Evolutionary conservation across 306 rosid species (phyloP).

Genomic region (Vigna angularis): DNA sequence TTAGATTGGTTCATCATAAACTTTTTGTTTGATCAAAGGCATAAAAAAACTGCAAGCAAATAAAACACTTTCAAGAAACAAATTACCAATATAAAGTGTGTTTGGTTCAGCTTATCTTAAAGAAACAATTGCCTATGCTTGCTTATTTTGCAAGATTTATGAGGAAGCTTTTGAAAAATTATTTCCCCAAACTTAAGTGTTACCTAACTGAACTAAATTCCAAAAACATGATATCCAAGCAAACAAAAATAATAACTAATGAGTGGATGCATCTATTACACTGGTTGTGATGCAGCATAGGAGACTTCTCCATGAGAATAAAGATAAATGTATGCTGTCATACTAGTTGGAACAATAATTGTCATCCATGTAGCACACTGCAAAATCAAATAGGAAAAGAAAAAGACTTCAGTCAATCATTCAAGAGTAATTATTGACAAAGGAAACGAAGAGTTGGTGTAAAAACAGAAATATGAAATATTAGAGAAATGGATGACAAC

Average conservation of each 20-base stretch:
- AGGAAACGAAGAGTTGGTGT: neutral
- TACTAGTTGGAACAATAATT: slow-evolving; percentile 89
- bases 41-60: neutral
- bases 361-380: slow-evolving; percentile 99
- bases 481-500: slow-evolving; percentile 28
- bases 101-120: neutral
- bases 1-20: slow-evolving; percentile 34
- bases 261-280: slow-evolving; percentile 98
- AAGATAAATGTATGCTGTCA: slow-evolving; percentile 96
- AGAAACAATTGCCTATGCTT: neutral
- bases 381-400: slow-evolving; percentile 44
- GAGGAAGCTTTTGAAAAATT: neutral
- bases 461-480: neutral
- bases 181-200: neutral
- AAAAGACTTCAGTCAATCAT: slow-evolving; percentile 17
- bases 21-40: slow-evolving; percentile 20
- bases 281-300: slow-evolving; percentile 99
- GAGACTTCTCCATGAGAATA: slow-evolving; percentile 98
- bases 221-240: slow-evolving; percentile 33
- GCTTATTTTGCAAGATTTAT: neutral
- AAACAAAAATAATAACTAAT: slow-evolving; percentile 37
- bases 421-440: slow-evolving; percentile 17
- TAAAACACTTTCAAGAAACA: neutral
- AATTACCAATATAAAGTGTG: neutral
- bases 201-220: slow-evolving; percentile 7